Conservation (phyloP, 31 red algal species). For the Endocladia muricata region DNA sequence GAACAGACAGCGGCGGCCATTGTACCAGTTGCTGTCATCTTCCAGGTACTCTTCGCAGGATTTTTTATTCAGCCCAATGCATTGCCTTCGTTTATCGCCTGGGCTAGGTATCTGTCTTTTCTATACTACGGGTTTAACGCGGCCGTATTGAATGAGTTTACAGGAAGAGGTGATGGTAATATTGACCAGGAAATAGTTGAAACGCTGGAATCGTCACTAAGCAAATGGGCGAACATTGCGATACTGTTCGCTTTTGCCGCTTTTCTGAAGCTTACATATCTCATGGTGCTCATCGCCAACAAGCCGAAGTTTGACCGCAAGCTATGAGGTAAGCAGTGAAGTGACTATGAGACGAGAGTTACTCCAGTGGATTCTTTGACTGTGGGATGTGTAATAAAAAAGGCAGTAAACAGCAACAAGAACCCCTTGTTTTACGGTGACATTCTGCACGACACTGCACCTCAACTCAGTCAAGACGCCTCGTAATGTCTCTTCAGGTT, state of each 20-base stretch:
- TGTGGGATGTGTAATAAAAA: no score
- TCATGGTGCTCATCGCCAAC: conserved; percentile 21
- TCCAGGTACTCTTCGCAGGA: conserved; percentile 70
- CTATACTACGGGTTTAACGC: conserved; percentile 76
- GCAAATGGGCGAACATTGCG: conserved; percentile 51
- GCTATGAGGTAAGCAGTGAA: conserved; percentile 16
- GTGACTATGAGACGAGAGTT: neutral
- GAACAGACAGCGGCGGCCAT: conserved; percentile 68
- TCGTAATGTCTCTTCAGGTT: no score
- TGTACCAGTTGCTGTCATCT: conserved; percentile 55
- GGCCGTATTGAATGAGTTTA: conserved; percentile 39
- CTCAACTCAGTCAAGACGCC: no score
- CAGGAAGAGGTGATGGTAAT: neutral
- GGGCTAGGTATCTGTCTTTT: conserved; percentile 64
- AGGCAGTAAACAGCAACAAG: no score
- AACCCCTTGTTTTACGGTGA: no score
- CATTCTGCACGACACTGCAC: no score
- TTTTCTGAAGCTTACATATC: conserved; percentile 37
- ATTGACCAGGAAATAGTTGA: neutral
- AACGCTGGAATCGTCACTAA: conserved; percentile 18
- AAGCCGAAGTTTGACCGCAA: conserved; percentile 58
- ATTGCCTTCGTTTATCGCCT: conserved; percentile 61
- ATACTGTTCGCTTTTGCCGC: conserved; percentile 44
- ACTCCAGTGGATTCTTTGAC: no score
- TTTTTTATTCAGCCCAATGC: conserved; percentile 72